These are phyloP conservation scores for Colletotrichum paranaense DNA, from an alignment of 2,329 filamentous ascomycete species.

Conservation along the genomic window DNA sequence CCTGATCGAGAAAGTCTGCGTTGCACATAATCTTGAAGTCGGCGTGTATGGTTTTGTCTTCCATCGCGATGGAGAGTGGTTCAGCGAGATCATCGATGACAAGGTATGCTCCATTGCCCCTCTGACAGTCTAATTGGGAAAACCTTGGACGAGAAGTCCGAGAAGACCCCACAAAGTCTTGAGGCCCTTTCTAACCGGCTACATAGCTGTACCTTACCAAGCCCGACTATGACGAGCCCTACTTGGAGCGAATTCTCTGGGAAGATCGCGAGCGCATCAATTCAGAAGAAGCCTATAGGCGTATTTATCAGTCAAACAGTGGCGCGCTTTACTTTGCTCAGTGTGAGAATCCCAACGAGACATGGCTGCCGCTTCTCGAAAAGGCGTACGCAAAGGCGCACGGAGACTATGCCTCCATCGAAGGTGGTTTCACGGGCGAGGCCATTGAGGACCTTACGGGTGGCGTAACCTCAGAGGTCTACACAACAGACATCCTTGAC, in stretches of 20 bases:
- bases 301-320: slow-evolving; percentile 79
- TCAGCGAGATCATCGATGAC: slow-evolving; percentile 68
- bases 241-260: slow-evolving; percentile 57
- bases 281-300: slow-evolving; percentile 71
- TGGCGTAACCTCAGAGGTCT: slow-evolving; percentile 74
- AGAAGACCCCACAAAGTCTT: not conserved
- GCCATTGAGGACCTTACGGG: slow-evolving; percentile 71
- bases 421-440: slow-evolving; percentile 75
- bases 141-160: not conserved
- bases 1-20: slow-evolving; percentile 79
- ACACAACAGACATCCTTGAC: slow-evolving; percentile 76
- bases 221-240: slow-evolving; percentile 70
- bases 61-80: slow-evolving; percentile 82
- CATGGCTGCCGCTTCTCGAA: slow-evolving; percentile 82
- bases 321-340: slow-evolving; percentile 82
- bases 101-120: slow-evolving; percentile 48
- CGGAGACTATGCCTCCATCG: slow-evolving; percentile 80
- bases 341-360: slow-evolving; percentile 80
- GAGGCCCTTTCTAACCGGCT: not conserved
- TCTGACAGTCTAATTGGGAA: not conserved
- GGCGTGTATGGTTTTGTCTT: slow-evolving; percentile 91
- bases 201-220: slow-evolving; percentile 63
- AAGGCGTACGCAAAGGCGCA: slow-evolving; percentile 87
- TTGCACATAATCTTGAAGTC: slow-evolving; percentile 76
- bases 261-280: slow-evolving; percentile 60